Evolutionary conservation across 2,329 filamentous ascomycete species (phyloP), one percentile per base, ranked within the genome.

Genomic region (Diaporthe destruens): DNA sequence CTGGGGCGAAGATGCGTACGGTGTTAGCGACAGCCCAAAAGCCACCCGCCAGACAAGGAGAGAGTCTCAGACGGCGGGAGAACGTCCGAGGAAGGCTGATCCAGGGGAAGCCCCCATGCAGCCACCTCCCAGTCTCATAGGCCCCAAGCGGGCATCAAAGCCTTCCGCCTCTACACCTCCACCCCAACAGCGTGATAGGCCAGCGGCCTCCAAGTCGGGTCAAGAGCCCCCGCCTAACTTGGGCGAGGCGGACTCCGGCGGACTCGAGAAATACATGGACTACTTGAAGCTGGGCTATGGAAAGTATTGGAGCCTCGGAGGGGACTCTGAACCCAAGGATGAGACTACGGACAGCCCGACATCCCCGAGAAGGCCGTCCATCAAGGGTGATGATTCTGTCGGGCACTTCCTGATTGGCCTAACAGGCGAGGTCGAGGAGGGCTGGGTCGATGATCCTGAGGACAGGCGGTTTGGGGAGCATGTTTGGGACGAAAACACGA

Each of bases 1-100:
- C 39, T 94, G 94, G 86, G 96, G 95, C 2, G 91, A 94, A 68
- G 88, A 93, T 78, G 91, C 96, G 2, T 98, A 98, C 80, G 96
- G 95, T 5, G 89, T 98, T 8, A 89, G 89, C 69, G 93, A 97
- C 47, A 95, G 94, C 76, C 93, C 94, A 18, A 89, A 88, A 1
- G 92, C 93, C 1, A 87, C 87, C 73, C 88, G 92, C 42, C 86
- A 87, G 61, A 81, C 83, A 54, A 82, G 80, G 75, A 88, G 80
- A 78, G 80, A 76, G 32, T 25, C 61, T 9, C 55, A 23, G 44
- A 25, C 36, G 49, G 39, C 81, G 78, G 69, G 82, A 83, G 79
- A 74, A 79, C 54, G 12, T 34, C 29, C 25, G 61, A 59, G 47
- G 29, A 69, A 32, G 14, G 69, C 25, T 56, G 63, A 16, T 11